Evolutionary conservation across 768 basidiomycete genomes (phyloP), one percentile per base, ranked within the genome.

Genomic region (Dentipellis sp.): DNA sequence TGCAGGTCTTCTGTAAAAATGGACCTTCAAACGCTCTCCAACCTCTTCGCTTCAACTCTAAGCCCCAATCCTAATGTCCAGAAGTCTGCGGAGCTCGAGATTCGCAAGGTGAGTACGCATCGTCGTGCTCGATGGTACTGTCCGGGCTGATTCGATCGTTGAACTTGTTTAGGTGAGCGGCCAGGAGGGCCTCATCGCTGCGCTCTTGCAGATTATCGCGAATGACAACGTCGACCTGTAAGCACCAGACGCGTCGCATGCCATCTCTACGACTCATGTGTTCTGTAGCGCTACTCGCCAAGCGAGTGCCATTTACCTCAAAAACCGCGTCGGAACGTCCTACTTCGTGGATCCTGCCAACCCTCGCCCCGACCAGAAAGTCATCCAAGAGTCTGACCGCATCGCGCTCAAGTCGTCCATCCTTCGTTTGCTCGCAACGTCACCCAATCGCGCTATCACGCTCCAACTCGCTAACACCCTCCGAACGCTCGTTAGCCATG

Each of bases 31-130:
- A 79, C 82, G 12, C 75, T 93, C 55, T 84, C 87, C 8, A 79
- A 81, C 62, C 82, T 93, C 51, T 92, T 93, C 65, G 78, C 87
- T 6, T 84, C 86, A 35, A 91, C 90, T 7, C 85, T 82, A 71
- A 88, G 79, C 65, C 78, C 86, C 6, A 88, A 95, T 72, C 89
- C 91, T 53, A 93, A 93, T 74, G 80, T 86, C 58, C 84, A 91
- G 62, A 90, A 90, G 66, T 75, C 88, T 38, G 88, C 84, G 47
- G 92, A 95, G 69, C 80, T 94, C 34, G 82, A 94, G 69, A 88
- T 95, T 65, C 83, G 89, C 63, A 91, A 88, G 78, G 92, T 90
- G 63, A 47, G 66, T 61, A 21, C 22, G 9, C 23, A 16, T 45
- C 16, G n/a, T 42, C 38, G 22, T 17, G 6, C 40, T 19, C 21